Evolutionary conservation across 2,329 filamentous ascomycete species (phyloP), one percentile per base, ranked within the genome.

Genomic region (Podosphaera aphanis): DNA sequence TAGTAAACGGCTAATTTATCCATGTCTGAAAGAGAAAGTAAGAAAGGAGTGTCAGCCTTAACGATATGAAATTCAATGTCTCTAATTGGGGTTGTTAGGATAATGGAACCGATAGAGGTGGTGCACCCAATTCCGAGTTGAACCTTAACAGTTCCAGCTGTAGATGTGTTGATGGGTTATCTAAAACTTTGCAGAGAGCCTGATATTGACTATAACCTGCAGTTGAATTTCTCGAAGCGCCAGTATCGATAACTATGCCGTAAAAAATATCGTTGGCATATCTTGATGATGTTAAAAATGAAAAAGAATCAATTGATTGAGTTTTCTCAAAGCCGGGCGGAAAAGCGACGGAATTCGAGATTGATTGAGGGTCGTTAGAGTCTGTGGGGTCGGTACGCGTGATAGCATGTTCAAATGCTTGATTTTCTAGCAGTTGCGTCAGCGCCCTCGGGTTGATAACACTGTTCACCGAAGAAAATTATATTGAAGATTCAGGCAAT

Each of bases 301-400:
- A 33, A 33, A 33, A 33, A 13, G 25, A 46, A 57, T 64, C 5
- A 69, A 70, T 49, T 69, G 69, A 46, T 47, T 68, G 15, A 59
- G 56, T n/a, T 58, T 68, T 5, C 64, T 69, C 44, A 66, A 69
- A 56, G 61, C 62, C 3, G 56, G 67, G 3, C 5, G 13, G 29
- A 11, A 33, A 13, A 33, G 25, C 25, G 25, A 29, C 25, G 25
- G 5, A 29, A 29, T 29, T 29, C 11, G 25, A 29, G 38, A 25
- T 42, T 42, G 21, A 42, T 42, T 27, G 5, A 16, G 21, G 33
- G 31, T 45, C 15, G 36, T 25, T 16, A 38, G 23, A 29, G 21
- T 37, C 11, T 36, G 31, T 27, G 15, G 21, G 3, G 36, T 25
- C 20, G 2, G 27, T 5, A 45, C 33, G 19, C 16, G 43, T 37